Percentiles rank a stretch among this genome's conserved stretches.
Evolutionary conservation across 176 grass and related monocot species (phyloP).

Genomic region (Eleusine indica): DNA sequence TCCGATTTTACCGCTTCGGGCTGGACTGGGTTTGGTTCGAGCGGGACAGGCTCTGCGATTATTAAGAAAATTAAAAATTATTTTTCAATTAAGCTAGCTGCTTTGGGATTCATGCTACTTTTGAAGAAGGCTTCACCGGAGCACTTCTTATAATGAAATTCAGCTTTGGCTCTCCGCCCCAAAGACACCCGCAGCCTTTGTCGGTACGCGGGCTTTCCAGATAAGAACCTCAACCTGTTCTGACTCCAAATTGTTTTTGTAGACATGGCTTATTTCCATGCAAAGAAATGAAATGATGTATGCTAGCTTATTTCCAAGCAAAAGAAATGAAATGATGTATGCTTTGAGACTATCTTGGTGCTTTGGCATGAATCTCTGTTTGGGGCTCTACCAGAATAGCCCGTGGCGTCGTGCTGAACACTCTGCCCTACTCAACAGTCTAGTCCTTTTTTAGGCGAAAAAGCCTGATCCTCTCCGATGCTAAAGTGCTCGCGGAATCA

Average conservation of each 20-base stretch:
- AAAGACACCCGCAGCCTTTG: neutral
- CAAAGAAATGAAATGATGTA: neutral
- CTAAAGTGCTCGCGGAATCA: slow-evolving; percentile 37
- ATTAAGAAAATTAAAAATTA: no score
- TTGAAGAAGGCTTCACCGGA: no score
- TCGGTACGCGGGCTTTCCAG: slow-evolving; percentile 1
- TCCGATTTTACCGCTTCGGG: no score
- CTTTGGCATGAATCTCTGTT: neutral
- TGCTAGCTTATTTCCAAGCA: neutral
- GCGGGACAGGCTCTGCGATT: no score
- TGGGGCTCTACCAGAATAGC: neutral
- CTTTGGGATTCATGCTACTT: no score
- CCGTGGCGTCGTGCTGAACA: slow-evolving; percentile 4
- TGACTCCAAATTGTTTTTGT: neutral
- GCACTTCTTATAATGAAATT: no score
- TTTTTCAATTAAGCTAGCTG: no score
- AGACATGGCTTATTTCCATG: no score
- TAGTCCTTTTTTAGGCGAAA: neutral
- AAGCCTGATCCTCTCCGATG: neutral
- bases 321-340: neutral
- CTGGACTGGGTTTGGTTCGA: no score
- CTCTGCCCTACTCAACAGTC: neutral
- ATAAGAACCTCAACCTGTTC: neutral
- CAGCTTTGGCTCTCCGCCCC: no score
- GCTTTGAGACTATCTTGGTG: neutral